phyloP scores from a whole-genome alignment of 2,329 filamentous ascomycete genomes.

The Tolypocladium endophyticum region DNA sequence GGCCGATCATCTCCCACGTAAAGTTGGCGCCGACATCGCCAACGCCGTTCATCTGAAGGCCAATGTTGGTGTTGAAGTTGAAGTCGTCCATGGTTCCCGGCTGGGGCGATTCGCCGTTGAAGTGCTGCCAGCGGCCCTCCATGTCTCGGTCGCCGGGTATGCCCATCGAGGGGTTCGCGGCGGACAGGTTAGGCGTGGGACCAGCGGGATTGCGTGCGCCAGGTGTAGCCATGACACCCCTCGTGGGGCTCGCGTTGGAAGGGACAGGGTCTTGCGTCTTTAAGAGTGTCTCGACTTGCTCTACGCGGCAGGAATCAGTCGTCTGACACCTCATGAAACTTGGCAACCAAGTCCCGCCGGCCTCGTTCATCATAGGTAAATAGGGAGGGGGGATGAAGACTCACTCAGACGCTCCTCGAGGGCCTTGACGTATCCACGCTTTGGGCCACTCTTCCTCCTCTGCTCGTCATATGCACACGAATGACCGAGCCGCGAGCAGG shows the following conservation, averaged over 20 bases:
- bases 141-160: conserved; percentile 35
- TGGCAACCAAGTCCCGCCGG: neutral
- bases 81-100: conserved; percentile 43
- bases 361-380: neutral
- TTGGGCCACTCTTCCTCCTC: conserved; percentile 87
- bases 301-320: conserved; percentile 30
- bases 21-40: conserved; percentile 46
- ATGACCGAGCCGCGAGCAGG: conserved; percentile 77
- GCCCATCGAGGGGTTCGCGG: conserved; percentile 35
- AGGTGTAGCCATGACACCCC: conserved; percentile 18
- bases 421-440: conserved; percentile 88
- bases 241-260: conserved; percentile 16
- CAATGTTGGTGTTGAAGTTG: conserved; percentile 40
- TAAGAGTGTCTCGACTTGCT: conserved; percentile 85
- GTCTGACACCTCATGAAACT: neutral
- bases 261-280: conserved; percentile 54
- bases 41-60: conserved; percentile 38
- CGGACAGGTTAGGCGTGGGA: conserved; percentile 14
- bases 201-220: neutral
- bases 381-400: conserved; percentile 16
- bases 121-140: conserved; percentile 43
- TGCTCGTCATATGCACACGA: conserved; percentile 87
- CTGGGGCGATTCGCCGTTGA: conserved; percentile 43
- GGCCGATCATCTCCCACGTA: conserved; percentile 67
- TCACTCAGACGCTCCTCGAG: conserved; percentile 85